Conservation (phyloP, 2,329 filamentous ascomycete genomes). For the Zasmidium cellare region DNA sequence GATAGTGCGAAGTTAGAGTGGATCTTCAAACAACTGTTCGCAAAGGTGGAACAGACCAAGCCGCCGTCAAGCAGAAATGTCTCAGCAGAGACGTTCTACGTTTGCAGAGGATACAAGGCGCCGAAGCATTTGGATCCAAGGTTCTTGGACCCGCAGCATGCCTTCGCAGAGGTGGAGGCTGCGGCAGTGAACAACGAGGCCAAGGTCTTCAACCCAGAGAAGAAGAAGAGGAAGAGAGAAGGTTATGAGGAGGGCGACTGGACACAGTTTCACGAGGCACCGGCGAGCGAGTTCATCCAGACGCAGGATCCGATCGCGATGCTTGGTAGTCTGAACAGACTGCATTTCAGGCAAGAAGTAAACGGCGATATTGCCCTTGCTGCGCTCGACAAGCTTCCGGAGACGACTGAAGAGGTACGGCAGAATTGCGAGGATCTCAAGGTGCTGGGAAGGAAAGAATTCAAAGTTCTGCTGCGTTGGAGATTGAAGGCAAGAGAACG, state of each 20-base stretch:
- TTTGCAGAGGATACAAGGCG: slow-evolving; percentile 92
- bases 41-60: slow-evolving; percentile 94
- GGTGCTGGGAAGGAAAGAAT: slow-evolving; percentile 90
- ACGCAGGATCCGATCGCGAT: slow-evolving; percentile 91
- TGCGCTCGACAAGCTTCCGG: slow-evolving; percentile 79
- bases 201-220: slow-evolving; percentile 95
- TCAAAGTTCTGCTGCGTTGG: slow-evolving; percentile 87
- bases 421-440: slow-evolving; percentile 80
- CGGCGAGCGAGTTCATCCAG: slow-evolving; percentile 91
- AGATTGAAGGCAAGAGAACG: slow-evolving; percentile 83
- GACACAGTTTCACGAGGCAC: slow-evolving; percentile 84
- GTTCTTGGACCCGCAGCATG: slow-evolving; percentile 83
- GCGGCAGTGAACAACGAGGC: slow-evolving; percentile 92
- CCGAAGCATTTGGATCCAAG: slow-evolving; percentile 90
- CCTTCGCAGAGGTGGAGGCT: slow-evolving; percentile 88
- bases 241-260: slow-evolving; percentile 97
- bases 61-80: slow-evolving; percentile 94
- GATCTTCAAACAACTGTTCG: slow-evolving; percentile 97
- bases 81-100: slow-evolving; percentile 97
- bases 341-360: slow-evolving; percentile 81
- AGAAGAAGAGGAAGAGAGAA: slow-evolving; percentile 96
- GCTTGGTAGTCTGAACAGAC: slow-evolving; percentile 78
- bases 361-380: slow-evolving; percentile 75
- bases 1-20: slow-evolving; percentile 95
- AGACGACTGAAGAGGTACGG: slow-evolving; percentile 81